Evolutionary conservation across 805 yeast genomes (phyloP), one percentile per base, ranked within the genome.

Genomic region (Candida ponderosae): DNA sequence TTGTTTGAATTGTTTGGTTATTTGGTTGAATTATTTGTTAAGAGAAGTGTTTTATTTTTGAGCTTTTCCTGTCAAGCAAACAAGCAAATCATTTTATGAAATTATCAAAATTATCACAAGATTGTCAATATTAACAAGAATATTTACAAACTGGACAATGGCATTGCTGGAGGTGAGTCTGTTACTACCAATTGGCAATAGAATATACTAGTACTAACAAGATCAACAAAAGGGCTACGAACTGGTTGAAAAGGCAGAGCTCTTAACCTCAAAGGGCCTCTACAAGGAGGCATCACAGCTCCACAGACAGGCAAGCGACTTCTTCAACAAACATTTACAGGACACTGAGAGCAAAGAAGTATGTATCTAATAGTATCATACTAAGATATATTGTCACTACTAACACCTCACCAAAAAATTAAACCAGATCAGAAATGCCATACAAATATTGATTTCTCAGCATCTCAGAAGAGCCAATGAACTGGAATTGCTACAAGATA

Each of bases 221-320:
- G 23, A 14, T 30, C 6, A 14, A 17, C 6, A n/a, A 16, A 4
- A 72, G 72, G 72, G 72, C 3, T 76, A 74, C 43, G 65, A 65
- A 21, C 52, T 68, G 4, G 74, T 76, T 16, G 71, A 69, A 38
- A 63, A 60, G 32, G 84, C 82, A 1, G 82, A 79, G 42, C 52
- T 59, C 20, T 65, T 72, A 11, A 62, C 67, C 1, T 41, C 63
- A 23, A 60, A 63, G 32, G 68, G 68, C 8, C 70, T 73, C 31
- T 62, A 61, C 27, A 45, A 50, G 6, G 59, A 59, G 18, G 74
- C 80, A 0, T 57, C 68, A 6, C 40, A 46, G 4, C 45, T 55
- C 9, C 74, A 71, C 45, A 41, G 43, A 8, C 52, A 59, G 16
- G 68, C 76, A 0, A 50, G 68, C 5, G 48, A 45, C 1, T 39